A percentile compares a stretch with the other conserved stretches of the same genome.
Evolutionary conservation across 441 rosid genomes (phyloP).

Genomic region (Pelargonium cotyledonis): DNA sequence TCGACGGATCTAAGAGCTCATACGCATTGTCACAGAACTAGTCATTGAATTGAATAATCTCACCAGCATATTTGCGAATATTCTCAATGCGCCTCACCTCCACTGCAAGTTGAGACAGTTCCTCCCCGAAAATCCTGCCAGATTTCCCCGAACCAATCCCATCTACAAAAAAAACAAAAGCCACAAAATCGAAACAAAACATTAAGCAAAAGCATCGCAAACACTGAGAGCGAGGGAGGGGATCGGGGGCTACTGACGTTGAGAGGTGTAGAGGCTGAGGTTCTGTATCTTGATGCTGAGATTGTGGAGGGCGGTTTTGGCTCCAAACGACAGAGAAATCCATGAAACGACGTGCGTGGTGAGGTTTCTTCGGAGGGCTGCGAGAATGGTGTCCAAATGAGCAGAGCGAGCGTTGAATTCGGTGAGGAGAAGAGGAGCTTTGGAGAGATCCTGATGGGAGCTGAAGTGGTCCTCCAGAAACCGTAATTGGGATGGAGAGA

Average conservation of each 20-base stretch:
- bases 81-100: conserved; percentile 42
- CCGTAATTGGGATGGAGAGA: conserved; percentile 21
- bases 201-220: not conserved
- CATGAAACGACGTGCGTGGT: conserved; percentile 51
- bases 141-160: conserved; percentile 30
- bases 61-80: conserved; percentile 45
- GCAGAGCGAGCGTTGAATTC: conserved; percentile 28
- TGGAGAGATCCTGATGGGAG: conserved; percentile 37
- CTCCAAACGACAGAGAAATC: conserved; percentile 53
- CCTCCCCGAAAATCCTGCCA: conserved; percentile 28
- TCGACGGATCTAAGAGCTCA: not conserved
- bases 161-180: conserved; percentile 23
- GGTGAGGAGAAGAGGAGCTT: conserved; percentile 33
- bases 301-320: conserved; percentile 40
- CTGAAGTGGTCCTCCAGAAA: conserved; percentile 42
- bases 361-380: conserved; percentile 33
- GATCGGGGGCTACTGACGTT: conserved; percentile 23
- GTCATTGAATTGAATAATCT: conserved; percentile 16
- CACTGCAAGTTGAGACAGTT: conserved; percentile 40
- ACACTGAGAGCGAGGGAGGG: not conserved
- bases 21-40: not conserved
- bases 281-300: conserved; percentile 35
- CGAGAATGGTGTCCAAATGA: conserved; percentile 33
- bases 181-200: not conserved
- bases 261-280: conserved; percentile 35